phyloP scores from a whole-genome alignment of 2,329 filamentous ascomycete species.

The Drechmeria coniospora region DNA sequence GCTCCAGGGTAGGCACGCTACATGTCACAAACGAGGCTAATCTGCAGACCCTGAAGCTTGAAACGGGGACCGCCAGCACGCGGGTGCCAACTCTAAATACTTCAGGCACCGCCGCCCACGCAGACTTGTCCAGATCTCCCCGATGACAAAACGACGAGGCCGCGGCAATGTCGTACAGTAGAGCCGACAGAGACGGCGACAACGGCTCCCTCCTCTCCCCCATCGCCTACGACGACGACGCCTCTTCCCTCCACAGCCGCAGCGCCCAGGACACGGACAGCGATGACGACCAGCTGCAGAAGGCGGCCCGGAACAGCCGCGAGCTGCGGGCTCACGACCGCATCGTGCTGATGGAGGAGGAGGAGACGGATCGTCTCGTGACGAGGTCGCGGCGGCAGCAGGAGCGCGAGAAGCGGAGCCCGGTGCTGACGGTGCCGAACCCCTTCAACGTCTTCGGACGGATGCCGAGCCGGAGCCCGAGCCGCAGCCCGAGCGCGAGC shows the following conservation, averaged over 20 bases:
- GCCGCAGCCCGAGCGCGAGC: too few species aligned
- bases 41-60: too few species aligned
- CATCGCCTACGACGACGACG: constrained; percentile 52
- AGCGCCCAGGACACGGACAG: constrained; percentile 63
- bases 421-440: constrained; percentile 33
- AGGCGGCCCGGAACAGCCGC: constrained; percentile 49
- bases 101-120: too few species aligned
- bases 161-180: constrained; percentile 4
- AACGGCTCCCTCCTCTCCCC: constrained; percentile 43
- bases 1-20: too few species aligned
- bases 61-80: too few species aligned
- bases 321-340: constrained; percentile 57
- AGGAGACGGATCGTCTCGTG: constrained; percentile 49
- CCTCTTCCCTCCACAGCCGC: constrained; percentile 47
- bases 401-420: constrained; percentile 34
- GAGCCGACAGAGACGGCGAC: constrained; percentile 12
- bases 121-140: too few species aligned
- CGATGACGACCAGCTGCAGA: constrained; percentile 56
- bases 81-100: too few species aligned
- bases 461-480: constrained; percentile 17
- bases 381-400: constrained; percentile 33
- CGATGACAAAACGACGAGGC: too few species aligned
- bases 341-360: constrained; percentile 59
- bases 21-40: too few species aligned
- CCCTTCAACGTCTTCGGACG: constrained; percentile 29